Conservation (phyloP, 2,329 filamentous ascomycete genomes). For the Daldinia sp. region DNA sequence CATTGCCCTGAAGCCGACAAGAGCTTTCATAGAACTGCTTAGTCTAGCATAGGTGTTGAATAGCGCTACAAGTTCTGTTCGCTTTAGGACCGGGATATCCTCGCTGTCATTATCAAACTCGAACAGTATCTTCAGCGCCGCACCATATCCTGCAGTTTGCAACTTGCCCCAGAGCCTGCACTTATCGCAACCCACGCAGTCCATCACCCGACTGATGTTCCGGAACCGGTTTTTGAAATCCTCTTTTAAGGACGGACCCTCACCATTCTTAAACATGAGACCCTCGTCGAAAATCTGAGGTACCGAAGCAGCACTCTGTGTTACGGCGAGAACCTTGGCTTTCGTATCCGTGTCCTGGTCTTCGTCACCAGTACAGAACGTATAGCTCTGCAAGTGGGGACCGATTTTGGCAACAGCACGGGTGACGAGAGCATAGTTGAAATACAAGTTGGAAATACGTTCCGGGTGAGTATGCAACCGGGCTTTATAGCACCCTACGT, state of each 20-base stretch:
- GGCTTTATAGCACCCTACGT: conserved; percentile 85
- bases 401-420: conserved; percentile 91
- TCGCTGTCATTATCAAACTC: conserved; percentile 79
- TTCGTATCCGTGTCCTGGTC: conserved; percentile 82
- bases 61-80: conserved; percentile 92
- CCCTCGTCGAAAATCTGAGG: conserved; percentile 91
- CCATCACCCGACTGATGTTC: conserved; percentile 96
- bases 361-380: conserved; percentile 88
- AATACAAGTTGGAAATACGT: conserved; percentile 96
- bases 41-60: conserved; percentile 94
- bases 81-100: conserved; percentile 74
- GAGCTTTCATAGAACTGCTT: conserved; percentile 78
- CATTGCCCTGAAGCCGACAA: conserved; percentile 74
- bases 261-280: conserved; percentile 87
- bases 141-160: conserved; percentile 93
- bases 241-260: conserved; percentile 83
- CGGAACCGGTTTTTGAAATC: conserved; percentile 98
- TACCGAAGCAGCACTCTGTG: conserved; percentile 72
- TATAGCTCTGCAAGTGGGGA: conserved; percentile 82
- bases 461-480: conserved; percentile 88
- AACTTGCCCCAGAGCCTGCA: conserved; percentile 98
- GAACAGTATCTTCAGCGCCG: conserved; percentile 93
- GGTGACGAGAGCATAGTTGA: conserved; percentile 96
- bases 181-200: conserved; percentile 98
- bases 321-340: conserved; percentile 80